Evolutionary conservation across 352 stramenopile genomes (phyloP), one percentile per base, ranked within the genome.

Genomic region (Hyaloperonospora brassicae): DNA sequence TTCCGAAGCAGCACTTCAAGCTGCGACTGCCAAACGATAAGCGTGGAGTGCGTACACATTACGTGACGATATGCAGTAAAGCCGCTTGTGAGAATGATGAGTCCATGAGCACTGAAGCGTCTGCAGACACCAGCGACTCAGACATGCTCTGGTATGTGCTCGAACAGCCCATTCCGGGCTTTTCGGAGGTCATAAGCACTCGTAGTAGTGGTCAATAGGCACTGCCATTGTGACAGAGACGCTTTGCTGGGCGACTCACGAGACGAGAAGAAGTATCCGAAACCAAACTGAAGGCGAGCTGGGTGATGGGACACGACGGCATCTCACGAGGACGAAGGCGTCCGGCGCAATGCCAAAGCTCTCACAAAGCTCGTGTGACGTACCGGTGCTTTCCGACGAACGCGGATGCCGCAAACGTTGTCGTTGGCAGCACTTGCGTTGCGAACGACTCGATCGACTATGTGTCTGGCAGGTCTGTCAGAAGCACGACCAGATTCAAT

Each of bases 391-490:
- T 23, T 22, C 24, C n/a, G 7, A 41, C 30, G 35, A 17, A 17
- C 17, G 6, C 35, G 17, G 24, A 59, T 73, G 59, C 58, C 65
- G 36, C 47, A 63, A 45, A 42, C 27, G 14, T 24, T 41, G 23
- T 66, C 61, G 10, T 31, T 55, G 35, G 52, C 48, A 12, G 64
- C 69, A n/a, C 82, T 84, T 43, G 64, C 68, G 9, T 85, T 73
- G 5, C 64, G 7, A 75, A 87, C 55, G 76, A 86, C 36, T 75
- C 73, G 11, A 70, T 89, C 22, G 74, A 74, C 24, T 70, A 89
- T 55, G 46, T 87, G 39, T 73, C 86, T 44, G 79, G 46, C 86
- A 86, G 55, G 57, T 76, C 27, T 87, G 79, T 61, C 86, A 87
- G 40, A 73, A 86, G 57, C 74, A 70, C 17, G 17, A 17, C 7